Evolutionary conservation across 2,329 filamentous ascomycete species (phyloP), one percentile per base, ranked within the genome.

Genomic region (Diplodia intermedia): DNA sequence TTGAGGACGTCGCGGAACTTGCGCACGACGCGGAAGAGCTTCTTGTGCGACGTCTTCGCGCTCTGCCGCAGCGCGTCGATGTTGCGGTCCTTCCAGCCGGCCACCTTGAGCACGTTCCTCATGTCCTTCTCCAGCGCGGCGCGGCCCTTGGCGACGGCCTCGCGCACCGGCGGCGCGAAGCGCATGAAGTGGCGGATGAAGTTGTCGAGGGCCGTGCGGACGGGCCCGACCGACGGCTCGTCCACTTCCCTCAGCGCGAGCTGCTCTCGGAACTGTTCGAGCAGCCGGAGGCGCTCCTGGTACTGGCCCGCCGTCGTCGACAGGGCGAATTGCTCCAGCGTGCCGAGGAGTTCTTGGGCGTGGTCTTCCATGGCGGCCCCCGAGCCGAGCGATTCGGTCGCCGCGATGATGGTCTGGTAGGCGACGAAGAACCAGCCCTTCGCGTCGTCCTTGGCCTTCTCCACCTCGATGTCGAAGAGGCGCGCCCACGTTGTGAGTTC

Each of bases 81-180:
- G 74, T 98, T 99, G 26, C 92, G 97, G 73, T 99, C 95, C 78
- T 97, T 97, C 96, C 96, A 99, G 78, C 93, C 97, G 8, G 94
- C 93, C 73, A 99, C 83, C 65, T 97, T 88, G 18, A 99, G 86
- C n/a, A 97, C 89, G 72, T 98, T 92, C 76, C 91, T 94, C 86
- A 98, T 92, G 68, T 93, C 89, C 79, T 93, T 97, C 77, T 98
- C 94, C n/a, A 98, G 85, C 0, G 86, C 84, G 7, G 84, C 82
- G 67, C 93, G 88, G n/a, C 90, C 91, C 54, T 87, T 87, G 23
- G 82, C 81, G 43, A 97, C 85, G 1, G 84, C 81, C 70, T 92
- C 89, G 14, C 85, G 80, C 8, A 94, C 87, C 5, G 86, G 81
- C 68, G 84, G 83, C 74, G 90, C 87, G 73, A 92, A 97, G 38